phyloP scores from a whole-genome alignment of 768 basidiomycete genomes.

The Tulasnella sp. region DNA sequence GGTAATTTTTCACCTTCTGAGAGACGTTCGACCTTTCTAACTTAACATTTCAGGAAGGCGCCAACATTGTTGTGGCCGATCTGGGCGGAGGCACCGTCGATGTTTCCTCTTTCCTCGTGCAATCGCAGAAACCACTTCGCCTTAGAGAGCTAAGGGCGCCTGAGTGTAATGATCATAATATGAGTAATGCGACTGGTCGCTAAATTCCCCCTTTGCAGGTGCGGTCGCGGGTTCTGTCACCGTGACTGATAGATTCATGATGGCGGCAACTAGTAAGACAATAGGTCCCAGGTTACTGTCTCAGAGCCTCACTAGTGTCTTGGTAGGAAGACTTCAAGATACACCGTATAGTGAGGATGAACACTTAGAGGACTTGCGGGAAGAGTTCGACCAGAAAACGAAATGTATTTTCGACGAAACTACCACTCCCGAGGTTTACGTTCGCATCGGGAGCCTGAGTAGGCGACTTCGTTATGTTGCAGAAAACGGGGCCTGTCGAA shows the following conservation, averaged over 20 bases:
- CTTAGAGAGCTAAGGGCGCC: slow-evolving; percentile 68
- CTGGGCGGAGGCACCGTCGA: slow-evolving; percentile 50
- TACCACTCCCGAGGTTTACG: background rate
- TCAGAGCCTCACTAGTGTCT: background rate
- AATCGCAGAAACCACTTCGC: slow-evolving; percentile 65
- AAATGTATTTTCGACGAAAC: background rate
- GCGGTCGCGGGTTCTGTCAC: slow-evolving; percentile 52
- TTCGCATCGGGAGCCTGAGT: background rate
- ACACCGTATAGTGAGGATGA: background rate
- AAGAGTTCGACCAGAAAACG: background rate
- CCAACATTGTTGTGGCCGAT: slow-evolving; percentile 47
- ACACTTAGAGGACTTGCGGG: background rate
- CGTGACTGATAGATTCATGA: slow-evolving; percentile 42
- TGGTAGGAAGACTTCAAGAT: background rate
- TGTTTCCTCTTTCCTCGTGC: slow-evolving; percentile 54
- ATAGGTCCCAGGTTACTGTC: background rate
- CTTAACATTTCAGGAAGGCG: background rate
- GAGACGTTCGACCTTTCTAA: background rate
- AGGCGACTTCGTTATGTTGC: background rate
- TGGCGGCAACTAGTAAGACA: background rate
- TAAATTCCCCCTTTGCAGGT: slow-evolving; percentile 40
- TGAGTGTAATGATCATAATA: slow-evolving; percentile 46
- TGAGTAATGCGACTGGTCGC: slow-evolving; percentile 25
- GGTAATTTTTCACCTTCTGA: slow-evolving; percentile 25
- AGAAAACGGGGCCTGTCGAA: background rate